These are phyloP conservation scores for Globisporangium recalcitrans DNA, from an alignment of 352 stramenopile species.

Conservation along the genomic window DNA sequence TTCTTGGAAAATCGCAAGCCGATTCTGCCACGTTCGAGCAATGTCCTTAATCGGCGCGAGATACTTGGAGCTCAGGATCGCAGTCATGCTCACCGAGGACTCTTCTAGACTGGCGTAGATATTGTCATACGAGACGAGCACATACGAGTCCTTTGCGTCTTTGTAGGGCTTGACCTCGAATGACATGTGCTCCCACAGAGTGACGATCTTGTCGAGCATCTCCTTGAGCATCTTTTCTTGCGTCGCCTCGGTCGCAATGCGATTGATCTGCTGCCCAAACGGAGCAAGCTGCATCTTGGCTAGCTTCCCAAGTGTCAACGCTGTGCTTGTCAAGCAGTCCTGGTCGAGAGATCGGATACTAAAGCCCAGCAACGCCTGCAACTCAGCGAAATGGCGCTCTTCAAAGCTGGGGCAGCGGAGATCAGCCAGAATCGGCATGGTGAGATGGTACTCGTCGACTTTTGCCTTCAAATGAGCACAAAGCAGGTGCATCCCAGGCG, in stretches of 20 bases:
- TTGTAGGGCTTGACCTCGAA: slow-evolving; percentile 90
- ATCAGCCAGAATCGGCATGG: slow-evolving; percentile 72
- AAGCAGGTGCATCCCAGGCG: slow-evolving; percentile 36
- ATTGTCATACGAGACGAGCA: slow-evolving; percentile 75
- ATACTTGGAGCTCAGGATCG: slow-evolving; percentile 88
- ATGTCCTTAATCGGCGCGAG: slow-evolving; percentile 72
- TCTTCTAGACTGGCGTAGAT: slow-evolving; percentile 85
- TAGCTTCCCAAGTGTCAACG: slow-evolving; percentile 75
- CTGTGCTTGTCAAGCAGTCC: not conserved
- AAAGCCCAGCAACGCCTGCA: slow-evolving; percentile 74
- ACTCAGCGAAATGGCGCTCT: slow-evolving; percentile 50
- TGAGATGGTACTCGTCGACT: slow-evolving; percentile 79
- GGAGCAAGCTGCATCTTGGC: slow-evolving; percentile 75
- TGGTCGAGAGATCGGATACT: slow-evolving; percentile 38
- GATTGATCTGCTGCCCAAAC: slow-evolving; percentile 72
- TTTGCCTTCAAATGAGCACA: slow-evolving; percentile 61
- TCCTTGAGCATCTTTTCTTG: slow-evolving; percentile 87
- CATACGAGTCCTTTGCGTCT: slow-evolving; percentile 84
- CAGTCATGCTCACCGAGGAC: slow-evolving; percentile 87
- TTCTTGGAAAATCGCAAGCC: slow-evolving; percentile 74
- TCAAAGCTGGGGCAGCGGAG: slow-evolving; percentile 55
- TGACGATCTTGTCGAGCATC: slow-evolving; percentile 84
- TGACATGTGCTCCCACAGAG: slow-evolving; percentile 75
- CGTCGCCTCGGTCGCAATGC: slow-evolving; percentile 78
- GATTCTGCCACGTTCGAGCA: slow-evolving; percentile 60